Evolutionary conservation across 2,329 filamentous ascomycete species (phyloP), one percentile per base, ranked within the genome.

Genomic region (Colletotrichum caudatum): DNA sequence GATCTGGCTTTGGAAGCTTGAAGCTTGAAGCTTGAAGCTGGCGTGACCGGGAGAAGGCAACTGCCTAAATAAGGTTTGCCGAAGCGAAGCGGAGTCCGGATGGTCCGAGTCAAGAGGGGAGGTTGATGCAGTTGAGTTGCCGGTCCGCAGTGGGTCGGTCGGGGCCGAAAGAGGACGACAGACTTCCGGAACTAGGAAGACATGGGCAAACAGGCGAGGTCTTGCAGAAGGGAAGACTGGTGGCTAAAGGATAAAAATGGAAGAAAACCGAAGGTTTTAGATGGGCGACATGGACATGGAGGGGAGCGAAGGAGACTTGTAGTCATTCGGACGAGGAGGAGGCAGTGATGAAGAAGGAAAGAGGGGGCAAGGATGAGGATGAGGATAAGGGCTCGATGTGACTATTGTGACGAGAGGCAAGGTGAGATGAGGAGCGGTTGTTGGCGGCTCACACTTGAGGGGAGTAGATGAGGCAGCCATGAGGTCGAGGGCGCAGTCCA

Each of bases 101-200:
- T 59, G 53, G 63, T 23, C 59, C 26, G 37, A 56, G 53, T 39
- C 18, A 44, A 64, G n/a, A 54, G 20, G n/a, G 29, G 1, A 35
- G 23, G n/a, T 54, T 39, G 56, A 29, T 50, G 29, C 56, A 54
- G 48, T 64, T 50, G 39, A 69, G 48, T 37, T 50, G 48, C 60
- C 65, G 66, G 65, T 64, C 69, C 65, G 69, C 44, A 51, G 69
- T 72, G 69, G 69, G 69, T 69, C 65, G 54, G 56, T 72, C 65
- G 69, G 69, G 48, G 41, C 54, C 65, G 65, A 56, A 63, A 56
- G 20, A 54, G 46, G 26, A 64, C 60, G 60, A 33, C 26, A 44
- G 50, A 44, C 20, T 64, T 26, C 50, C 26, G 41, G 41, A 35
- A 50, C 54, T 64, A 69, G 35, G 18, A 16, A 63, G 53, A 64